Evolutionary conservation across 176 grass and related monocot genomes (phyloP), one percentile per base, ranked within the genome.

Genomic region (Aegilops speltoides): DNA sequence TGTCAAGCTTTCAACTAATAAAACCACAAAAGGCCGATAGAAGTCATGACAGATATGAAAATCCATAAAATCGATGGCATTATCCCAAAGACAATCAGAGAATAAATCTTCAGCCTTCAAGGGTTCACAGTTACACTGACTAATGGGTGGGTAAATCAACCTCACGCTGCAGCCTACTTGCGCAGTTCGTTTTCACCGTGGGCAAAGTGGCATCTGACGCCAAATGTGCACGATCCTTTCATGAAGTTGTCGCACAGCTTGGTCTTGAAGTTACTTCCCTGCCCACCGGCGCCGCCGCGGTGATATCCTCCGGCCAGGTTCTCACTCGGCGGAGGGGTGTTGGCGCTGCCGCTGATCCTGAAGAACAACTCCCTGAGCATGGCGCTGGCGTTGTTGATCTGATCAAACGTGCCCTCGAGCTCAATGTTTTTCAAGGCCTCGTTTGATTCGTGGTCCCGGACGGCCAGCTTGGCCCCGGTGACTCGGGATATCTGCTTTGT

Each of bases 381-480:
- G 10, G 81, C 73, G 32, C 88, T 95, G 25, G 93, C 96, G 52
- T 95, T 76, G 29, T 95, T 95, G 84, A 98, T 95, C 84, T 95
- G 96, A 89, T 95, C 91, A 79, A 98, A 98, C 10, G 91, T 89
- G 24, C 96, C 93, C 84, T 92, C 91, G 26, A 95, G 87, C 73
- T 94, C 91, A 68, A 98, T 94, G 73, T 98, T 98, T 74, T 89
- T 98, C 83, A 98, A 76, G 67, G 32, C 92, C 20, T 86, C 10
- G 22, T 98, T 88, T 23, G 93, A 89, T 78, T 95, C 93, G 6
- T 98, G 91, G 66, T 98, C 91, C 29, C 82, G 68, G 65, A 98
- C 94, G 2, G 84, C 86, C 36, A 98, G 82, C 85, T 92, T 98
- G 72, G 79, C 88, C 6, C 93, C 91, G 1, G 90, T 91, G 36